Conservation (phyloP, 139 green algal species). For the Chlamydomonas sp. region DNA sequence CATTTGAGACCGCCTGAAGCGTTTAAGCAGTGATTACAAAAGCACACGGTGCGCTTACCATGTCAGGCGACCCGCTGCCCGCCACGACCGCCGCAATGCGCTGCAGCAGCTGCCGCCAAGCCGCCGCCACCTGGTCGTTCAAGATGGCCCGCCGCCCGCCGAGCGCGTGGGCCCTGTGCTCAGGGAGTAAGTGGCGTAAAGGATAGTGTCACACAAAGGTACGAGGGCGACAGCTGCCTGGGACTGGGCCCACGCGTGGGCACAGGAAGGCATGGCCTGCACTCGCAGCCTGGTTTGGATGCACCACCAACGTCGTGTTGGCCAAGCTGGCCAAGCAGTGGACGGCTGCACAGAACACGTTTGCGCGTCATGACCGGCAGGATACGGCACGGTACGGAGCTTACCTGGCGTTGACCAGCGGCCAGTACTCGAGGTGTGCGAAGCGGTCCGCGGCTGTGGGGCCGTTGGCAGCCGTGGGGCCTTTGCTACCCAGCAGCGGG, state of each 20-base stretch:
- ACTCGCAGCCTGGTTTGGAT: too few species aligned
- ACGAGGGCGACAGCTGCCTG: not conserved
- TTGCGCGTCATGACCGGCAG: not conserved
- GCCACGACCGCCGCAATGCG: not conserved
- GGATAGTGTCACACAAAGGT: not conserved
- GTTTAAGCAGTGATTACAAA: not conserved
- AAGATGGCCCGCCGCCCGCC: not conserved
- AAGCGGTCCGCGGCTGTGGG: not conserved
- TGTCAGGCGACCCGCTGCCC: not conserved
- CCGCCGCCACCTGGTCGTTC: not conserved
- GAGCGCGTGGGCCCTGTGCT: constrained; percentile 5
- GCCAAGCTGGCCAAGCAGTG: not conserved
- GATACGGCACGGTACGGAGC: not conserved
- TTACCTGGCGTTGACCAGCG: constrained; percentile 9
- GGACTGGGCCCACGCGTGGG: not conserved
- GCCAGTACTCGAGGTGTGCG: constrained; percentile 15
- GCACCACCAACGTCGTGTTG: not conserved
- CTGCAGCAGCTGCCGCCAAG: constrained; percentile 1
- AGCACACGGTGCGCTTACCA: not conserved
- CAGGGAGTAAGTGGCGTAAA: not conserved
- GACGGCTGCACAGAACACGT: not conserved
- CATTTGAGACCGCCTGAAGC: not conserved
- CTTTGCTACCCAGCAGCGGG: not conserved
- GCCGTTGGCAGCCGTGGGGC: not conserved
- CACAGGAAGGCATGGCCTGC: not conserved